Percentiles rank a stretch among this genome's conserved stretches.
Evolutionary conservation across 2,329 filamentous ascomycete genomes (phyloP).

Genomic region (Ampelomyces quisqualis): DNA sequence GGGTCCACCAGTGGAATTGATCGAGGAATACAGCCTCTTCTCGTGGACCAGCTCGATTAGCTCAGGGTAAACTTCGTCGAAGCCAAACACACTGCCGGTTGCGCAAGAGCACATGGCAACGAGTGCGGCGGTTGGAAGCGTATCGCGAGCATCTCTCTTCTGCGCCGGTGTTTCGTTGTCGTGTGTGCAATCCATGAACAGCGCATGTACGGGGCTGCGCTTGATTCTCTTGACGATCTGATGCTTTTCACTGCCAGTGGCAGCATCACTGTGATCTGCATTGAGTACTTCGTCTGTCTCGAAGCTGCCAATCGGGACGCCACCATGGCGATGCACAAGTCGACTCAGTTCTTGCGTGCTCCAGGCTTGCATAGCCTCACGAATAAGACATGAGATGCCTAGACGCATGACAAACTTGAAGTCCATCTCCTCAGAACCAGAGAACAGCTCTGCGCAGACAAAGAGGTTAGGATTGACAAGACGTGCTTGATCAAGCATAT

Average conservation of each 20-base stretch:
- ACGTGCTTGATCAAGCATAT: conserved; percentile 91
- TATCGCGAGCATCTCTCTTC: conserved; percentile 91
- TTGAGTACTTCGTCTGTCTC: conserved; percentile 84
- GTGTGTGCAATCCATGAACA: conserved; percentile 99
- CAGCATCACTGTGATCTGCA: conserved; percentile 50
- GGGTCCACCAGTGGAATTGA: conserved; percentile 61
- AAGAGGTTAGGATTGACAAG: conserved; percentile 83
- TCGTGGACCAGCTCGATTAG: conserved; percentile 93
- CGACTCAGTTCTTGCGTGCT: conserved; percentile 89
- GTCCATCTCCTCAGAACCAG: conserved; percentile 92
- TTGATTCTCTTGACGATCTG: conserved; percentile 80
- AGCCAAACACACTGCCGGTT: conserved; percentile 95
- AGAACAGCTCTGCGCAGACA: conserved; percentile 93
- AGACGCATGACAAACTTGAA: conserved; percentile 93
- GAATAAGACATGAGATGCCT: conserved; percentile 85
- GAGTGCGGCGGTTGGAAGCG: conserved; percentile 87
- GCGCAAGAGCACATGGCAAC: conserved; percentile 96
- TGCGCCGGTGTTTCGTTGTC: conserved; percentile 97
- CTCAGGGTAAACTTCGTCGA: conserved; percentile 92
- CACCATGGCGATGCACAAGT: conserved; percentile 89
- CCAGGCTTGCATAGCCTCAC: conserved; percentile 99
- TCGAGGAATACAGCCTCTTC: conserved; percentile 76
- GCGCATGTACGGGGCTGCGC: conserved; percentile 82
- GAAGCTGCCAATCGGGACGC: conserved; percentile 93
- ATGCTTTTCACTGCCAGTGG: conserved; percentile 31